Base-by-base conservation (phyloP, 257 asterid species). In the Lavandula angustifolia region DNA sequence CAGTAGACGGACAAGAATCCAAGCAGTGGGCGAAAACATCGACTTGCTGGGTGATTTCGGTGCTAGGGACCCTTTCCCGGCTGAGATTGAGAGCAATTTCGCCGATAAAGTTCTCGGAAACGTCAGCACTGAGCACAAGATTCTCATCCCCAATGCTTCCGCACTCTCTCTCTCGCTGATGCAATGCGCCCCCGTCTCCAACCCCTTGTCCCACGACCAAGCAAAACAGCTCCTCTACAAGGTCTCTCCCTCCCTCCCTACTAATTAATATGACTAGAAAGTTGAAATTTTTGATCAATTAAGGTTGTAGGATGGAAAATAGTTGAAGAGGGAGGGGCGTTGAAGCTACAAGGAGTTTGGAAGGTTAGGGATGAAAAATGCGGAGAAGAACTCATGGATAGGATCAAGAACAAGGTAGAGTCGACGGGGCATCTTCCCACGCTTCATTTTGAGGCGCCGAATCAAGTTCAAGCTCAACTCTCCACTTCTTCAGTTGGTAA, bases 21-120 rank as follows among this genome's bases (percentile, higher is more conserved):
- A 11, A 58, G 84, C 95, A 11, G 11, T 64, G 51, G 80, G 49
- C 7, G 51, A 40, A 3, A 29, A 57, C 32, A 9, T 40, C 13
- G 86, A 85, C 62, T 27, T 73, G 59, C 13, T 86, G 22, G 98
- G 96, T 34, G 97, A 89, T 69, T 92, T 92, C 68, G 98, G 97
- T 4, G 98, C 89, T 0, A 76, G 98, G 69, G 98, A 92, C 69
- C 96, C 98, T 1, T 89, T 87, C 66, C 96, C 96, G 7, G 96
- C 87, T 0, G 98, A 92, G 69, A 56, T 92, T 0, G 98, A 82
- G 80, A 89, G 95, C 82, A 55, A 75, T 3, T 92, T 92, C 47
- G 84, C 80, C 2, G 95, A 89, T 0, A 92, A 87, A 48, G 87
- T 89, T 3, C 63, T 76, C 58, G 96, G 95, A 4, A 52, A 52